These are phyloP conservation scores for Gloeopeniophorella convolvens DNA, from an alignment of 768 basidiomycete species.

Conservation along the genomic window DNA sequence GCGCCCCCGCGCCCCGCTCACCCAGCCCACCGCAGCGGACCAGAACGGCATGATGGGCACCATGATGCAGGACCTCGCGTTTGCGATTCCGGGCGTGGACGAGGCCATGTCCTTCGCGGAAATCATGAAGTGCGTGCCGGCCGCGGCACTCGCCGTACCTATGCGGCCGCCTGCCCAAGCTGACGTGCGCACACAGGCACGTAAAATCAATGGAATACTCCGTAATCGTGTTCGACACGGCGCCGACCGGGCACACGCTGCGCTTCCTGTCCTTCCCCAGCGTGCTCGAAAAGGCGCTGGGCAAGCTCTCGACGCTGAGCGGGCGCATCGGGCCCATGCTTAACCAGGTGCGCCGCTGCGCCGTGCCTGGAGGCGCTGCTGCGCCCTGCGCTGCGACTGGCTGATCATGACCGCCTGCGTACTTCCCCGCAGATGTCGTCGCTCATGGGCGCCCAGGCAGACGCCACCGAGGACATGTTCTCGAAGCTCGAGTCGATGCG, in stretches of 20 bases:
- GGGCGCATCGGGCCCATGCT: slow-evolving; percentile 98
- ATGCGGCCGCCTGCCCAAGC: background rate
- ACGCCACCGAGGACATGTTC: slow-evolving; percentile 97
- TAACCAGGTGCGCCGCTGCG: slow-evolving; percentile 47
- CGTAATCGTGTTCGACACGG: slow-evolving; percentile 99
- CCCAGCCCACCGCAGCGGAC: slow-evolving; percentile 49
- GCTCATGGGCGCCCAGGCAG: slow-evolving; percentile 91
- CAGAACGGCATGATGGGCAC: slow-evolving; percentile 93
- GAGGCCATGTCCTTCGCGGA: slow-evolving; percentile 99
- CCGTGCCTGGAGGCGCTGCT: background rate
- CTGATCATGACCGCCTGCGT: no score
- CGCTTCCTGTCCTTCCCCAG: slow-evolving; percentile 99
- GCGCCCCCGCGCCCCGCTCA: background rate
- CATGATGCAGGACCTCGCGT: slow-evolving; percentile 99
- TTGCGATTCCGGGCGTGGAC: slow-evolving; percentile 98
- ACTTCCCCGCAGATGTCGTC: slow-evolving; percentile 65
- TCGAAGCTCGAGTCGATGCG: slow-evolving; percentile 97
- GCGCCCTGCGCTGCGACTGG: no score
- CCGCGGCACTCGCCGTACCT: background rate
- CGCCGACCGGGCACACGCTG: slow-evolving; percentile 96
- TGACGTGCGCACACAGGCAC: slow-evolving; percentile 49
- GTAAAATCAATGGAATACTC: slow-evolving; percentile 99
- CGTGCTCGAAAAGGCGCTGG: slow-evolving; percentile 94
- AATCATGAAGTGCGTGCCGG: slow-evolving; percentile 86
- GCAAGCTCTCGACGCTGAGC: slow-evolving; percentile 89